phyloP scores from a whole-genome alignment of 768 basidiomycete genomes.

The Boletus fagicola region DNA sequence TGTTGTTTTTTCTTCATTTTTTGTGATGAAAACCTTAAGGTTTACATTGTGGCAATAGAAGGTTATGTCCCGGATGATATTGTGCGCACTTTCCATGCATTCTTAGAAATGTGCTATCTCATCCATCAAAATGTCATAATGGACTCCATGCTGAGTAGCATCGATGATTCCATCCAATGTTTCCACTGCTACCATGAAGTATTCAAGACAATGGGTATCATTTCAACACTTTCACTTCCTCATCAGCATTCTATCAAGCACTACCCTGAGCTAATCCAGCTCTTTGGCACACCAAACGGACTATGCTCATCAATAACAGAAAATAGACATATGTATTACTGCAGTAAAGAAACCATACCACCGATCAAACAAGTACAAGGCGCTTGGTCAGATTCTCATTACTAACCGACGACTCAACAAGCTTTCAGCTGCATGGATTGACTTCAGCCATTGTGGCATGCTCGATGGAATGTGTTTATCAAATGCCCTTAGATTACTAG shows the following conservation, averaged over 20 bases:
- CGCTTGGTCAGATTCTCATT: slow-evolving; percentile 14
- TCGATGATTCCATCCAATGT: too few relatives aligned
- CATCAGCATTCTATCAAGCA: too few relatives aligned
- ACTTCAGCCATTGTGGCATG: too few relatives aligned
- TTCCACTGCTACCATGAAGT: too few relatives aligned
- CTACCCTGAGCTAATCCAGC: slow-evolving; percentile 12
- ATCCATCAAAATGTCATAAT: too few relatives aligned
- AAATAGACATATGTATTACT: slow-evolving; percentile 35
- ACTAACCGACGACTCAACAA: too few relatives aligned
- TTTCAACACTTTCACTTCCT: background rate
- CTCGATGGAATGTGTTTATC: too few relatives aligned
- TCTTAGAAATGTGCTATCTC: too few relatives aligned
- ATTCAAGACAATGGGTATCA: slow-evolving; percentile 3
- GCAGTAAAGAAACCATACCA: background rate
- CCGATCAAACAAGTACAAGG: slow-evolving; percentile 12
- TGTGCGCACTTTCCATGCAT: too few relatives aligned
- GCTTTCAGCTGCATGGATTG: too few relatives aligned
- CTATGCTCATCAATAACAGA: slow-evolving; percentile 9
- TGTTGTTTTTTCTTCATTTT: background rate
- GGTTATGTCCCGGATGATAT: too few relatives aligned
- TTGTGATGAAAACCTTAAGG: slow-evolving; percentile 9
- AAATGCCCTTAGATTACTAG: background rate
- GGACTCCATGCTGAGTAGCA: too few relatives aligned
- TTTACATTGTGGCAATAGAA: slow-evolving; percentile 30
- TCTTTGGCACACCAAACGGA: slow-evolving; percentile 5